A percentile compares a stretch with the other conserved stretches of the same genome.
Evolutionary conservation across 2,329 filamentous ascomycete species (phyloP).

Genomic region (Ceratocystiopsis minuta): DNA sequence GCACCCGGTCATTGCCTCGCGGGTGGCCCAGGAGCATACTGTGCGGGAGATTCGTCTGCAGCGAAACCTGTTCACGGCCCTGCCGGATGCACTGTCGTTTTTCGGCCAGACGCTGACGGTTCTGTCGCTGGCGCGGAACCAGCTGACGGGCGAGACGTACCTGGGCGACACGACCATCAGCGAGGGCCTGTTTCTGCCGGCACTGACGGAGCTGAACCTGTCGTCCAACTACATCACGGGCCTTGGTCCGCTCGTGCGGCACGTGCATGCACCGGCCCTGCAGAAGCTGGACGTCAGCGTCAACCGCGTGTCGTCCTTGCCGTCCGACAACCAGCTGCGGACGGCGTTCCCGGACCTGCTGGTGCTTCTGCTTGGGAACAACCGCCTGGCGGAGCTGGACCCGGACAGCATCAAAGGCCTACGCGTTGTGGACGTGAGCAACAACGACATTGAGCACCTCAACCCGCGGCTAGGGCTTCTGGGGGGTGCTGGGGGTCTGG

Average conservation of each 20-base stretch:
- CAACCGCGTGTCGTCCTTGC: constrained; percentile 61
- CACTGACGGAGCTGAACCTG: constrained; percentile 60
- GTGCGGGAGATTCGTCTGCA: constrained; percentile 48
- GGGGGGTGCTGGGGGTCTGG: constrained; percentile 38
- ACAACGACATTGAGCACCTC: constrained; percentile 70
- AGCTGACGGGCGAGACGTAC: constrained; percentile 45
- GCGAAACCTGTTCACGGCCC: constrained; percentile 52
- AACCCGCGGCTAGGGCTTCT: constrained; percentile 68
- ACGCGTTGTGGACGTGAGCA: constrained; percentile 58
- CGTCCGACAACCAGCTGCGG: constrained; percentile 33
- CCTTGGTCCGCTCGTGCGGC: constrained; percentile 44
- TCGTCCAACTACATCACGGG: constrained; percentile 55
- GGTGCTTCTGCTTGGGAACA: constrained; percentile 59
- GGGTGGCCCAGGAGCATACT: constrained; percentile 32
- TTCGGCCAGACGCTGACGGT: constrained; percentile 53
- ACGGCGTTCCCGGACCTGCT: constrained; percentile 50
- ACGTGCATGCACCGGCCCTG: constrained; percentile 56
- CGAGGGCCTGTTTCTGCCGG: constrained; percentile 49
- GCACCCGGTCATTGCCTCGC: constrained; percentile 38
- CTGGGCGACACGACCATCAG: constrained; percentile 25
- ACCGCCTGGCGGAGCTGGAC: constrained; percentile 55
- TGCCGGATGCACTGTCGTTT: constrained; percentile 54
- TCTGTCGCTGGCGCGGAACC: constrained; percentile 60
- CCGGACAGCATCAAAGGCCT: constrained; percentile 59
- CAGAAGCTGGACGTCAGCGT: constrained; percentile 64